phyloP scores from a whole-genome alignment of 139 green algal genomes.

The Closterium sp. region DNA sequence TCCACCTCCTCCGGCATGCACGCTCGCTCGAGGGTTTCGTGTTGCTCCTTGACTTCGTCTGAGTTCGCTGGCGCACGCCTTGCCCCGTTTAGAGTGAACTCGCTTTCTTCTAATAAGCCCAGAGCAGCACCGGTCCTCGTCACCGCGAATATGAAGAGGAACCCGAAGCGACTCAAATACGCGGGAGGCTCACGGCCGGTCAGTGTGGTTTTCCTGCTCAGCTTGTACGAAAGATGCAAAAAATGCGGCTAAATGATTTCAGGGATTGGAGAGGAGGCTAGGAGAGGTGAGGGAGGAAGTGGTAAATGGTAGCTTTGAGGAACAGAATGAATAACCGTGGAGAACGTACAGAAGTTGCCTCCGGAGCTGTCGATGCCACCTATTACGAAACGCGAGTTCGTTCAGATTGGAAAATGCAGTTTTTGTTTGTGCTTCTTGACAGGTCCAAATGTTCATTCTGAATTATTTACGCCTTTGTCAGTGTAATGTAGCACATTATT shows the following conservation, averaged over 20 bases:
- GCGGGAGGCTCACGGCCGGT: not conserved
- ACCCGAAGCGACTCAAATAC: conserved; percentile 33
- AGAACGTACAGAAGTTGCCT: not conserved
- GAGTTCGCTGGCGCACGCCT: not conserved
- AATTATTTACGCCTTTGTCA: no score
- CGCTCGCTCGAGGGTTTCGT: not conserved
- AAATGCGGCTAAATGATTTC: not conserved
- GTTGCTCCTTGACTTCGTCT: not conserved
- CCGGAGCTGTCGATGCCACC: no score
- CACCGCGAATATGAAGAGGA: conserved; percentile 14
- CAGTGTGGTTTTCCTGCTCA: not conserved
- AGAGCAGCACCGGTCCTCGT: not conserved
- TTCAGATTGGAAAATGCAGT: no score
- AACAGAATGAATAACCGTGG: not conserved
- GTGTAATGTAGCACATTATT: no score
- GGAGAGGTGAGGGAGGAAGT: not conserved
- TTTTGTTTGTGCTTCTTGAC: no score
- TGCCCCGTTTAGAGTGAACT: not conserved
- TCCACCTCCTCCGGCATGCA: not conserved
- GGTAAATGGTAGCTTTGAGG: not conserved
- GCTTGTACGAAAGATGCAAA: not conserved
- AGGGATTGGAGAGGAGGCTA: not conserved
- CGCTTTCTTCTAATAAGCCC: not conserved
- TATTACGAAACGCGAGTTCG: no score
- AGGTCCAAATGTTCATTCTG: no score